Evolutionary conservation across 1,284 basidiomycete genomes (phyloP).

Genomic region (Puccinia polysora): DNA sequence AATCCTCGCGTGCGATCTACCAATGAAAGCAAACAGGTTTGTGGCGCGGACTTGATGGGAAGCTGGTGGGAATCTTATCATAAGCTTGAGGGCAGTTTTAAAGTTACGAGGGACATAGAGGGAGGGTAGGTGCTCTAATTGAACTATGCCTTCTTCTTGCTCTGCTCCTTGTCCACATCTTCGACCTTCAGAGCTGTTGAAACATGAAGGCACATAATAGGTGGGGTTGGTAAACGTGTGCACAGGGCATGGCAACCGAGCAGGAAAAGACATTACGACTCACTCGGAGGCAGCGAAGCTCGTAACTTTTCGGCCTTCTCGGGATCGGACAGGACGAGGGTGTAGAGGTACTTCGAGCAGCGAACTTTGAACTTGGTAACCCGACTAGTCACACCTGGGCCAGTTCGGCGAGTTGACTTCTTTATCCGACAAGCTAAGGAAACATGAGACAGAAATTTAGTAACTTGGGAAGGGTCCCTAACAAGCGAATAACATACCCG

Average conservation of each 20-base stretch:
- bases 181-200: slow-evolving; percentile 31
- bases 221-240: neutral
- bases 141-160: slow-evolving; percentile 21
- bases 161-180: slow-evolving; percentile 36
- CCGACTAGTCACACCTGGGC: slow-evolving; percentile 62
- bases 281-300: slow-evolving; percentile 90
- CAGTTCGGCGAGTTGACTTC: slow-evolving; percentile 64
- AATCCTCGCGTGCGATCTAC: too few species aligned
- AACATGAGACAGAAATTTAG: too few species aligned
- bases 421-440: slow-evolving; percentile 94
- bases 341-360: slow-evolving; percentile 96
- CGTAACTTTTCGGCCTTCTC: slow-evolving; percentile 99
- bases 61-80: too few species aligned
- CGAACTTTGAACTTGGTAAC: slow-evolving; percentile 99
- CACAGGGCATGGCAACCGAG: neutral
- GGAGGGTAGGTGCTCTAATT: too few species aligned
- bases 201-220: neutral
- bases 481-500: too few species aligned
- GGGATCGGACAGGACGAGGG: slow-evolving; percentile 85
- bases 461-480: too few species aligned
- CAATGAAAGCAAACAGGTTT: too few species aligned
- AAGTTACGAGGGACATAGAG: too few species aligned
- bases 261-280: slow-evolving; percentile 51
- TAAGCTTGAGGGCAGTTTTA: too few species aligned
- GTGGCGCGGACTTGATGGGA: too few species aligned